Conservation (phyloP, 257 asterid species). For the Linaria vulgaris region DNA sequence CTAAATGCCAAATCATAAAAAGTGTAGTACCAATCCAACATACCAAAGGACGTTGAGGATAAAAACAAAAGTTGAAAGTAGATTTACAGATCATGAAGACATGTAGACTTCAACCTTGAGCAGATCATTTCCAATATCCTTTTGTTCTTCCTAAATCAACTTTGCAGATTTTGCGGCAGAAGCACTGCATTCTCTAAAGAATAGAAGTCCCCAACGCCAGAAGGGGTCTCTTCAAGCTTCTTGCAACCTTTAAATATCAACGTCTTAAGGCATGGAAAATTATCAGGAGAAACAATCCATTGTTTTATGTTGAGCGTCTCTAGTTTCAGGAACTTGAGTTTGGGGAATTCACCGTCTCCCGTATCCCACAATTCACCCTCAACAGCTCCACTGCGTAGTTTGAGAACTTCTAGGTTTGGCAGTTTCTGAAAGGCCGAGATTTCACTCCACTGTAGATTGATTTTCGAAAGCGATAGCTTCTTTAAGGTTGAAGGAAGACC, state of each 20-base stretch:
- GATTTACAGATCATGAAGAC: too few species aligned
- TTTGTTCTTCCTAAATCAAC: neutral
- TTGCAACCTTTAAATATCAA: constrained; percentile 6
- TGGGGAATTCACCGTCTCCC: too few species aligned
- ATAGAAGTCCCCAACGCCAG: neutral
- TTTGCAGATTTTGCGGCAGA: neutral
- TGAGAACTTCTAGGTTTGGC: constrained; percentile 10
- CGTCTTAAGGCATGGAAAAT: neutral
- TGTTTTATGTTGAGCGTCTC: neutral
- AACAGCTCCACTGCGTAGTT: neutral
- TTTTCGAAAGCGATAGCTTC: constrained; percentile 4
- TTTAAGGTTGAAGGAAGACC: constrained; percentile 4
- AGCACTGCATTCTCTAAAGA: neutral
- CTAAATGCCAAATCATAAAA: too few species aligned
- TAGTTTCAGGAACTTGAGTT: constrained; percentile 14
- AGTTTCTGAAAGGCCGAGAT: neutral
- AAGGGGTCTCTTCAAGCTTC: constrained; percentile 5
- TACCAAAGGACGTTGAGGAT: too few species aligned
- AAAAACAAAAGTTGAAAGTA: too few species aligned
- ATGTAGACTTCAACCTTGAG: too few species aligned
- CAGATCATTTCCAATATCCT: constrained; percentile 14
- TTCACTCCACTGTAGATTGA: neutral
- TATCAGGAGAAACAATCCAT: neutral
- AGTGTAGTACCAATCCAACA: too few species aligned
- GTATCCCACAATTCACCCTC: constrained; percentile 8